phyloP scores from a whole-genome alignment of 2,329 filamentous ascomycete genomes.

The Aspergillaceae sp. region DNA sequence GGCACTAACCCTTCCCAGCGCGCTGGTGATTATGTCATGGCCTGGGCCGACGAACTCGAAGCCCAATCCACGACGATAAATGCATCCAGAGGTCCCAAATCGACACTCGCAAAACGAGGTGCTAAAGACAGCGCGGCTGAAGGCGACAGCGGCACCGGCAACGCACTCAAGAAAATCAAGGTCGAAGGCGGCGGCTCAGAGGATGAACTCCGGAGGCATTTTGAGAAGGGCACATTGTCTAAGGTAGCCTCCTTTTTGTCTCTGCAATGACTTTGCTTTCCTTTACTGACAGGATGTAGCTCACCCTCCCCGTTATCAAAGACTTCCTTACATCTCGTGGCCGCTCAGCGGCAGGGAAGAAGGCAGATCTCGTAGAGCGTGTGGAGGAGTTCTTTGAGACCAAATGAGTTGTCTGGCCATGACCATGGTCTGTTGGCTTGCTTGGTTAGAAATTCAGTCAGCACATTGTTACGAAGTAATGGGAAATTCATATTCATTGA shows the following conservation, averaged over 20 bases:
- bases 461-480: too few relatives aligned
- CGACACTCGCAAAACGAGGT: constrained; percentile 42
- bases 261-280: background rate
- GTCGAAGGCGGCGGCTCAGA: constrained; percentile 24
- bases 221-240: constrained; percentile 35
- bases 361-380: constrained; percentile 43
- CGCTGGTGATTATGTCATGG: constrained; percentile 66
- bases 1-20: constrained; percentile 37
- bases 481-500: too few relatives aligned
- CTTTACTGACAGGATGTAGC: constrained; percentile 14
- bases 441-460: too few relatives aligned
- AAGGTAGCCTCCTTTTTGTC: constrained; percentile 21
- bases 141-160: constrained; percentile 17
- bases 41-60: constrained; percentile 65
- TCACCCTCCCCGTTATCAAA: constrained; percentile 41
- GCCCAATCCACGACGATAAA: constrained; percentile 44
- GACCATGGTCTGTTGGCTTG: too few relatives aligned
- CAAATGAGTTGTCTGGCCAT: constrained; percentile 14
- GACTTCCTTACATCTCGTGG: constrained; percentile 39
- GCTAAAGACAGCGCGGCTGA: constrained; percentile 18
- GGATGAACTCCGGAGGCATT: constrained; percentile 34
- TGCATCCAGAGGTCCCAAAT: constrained; percentile 30
- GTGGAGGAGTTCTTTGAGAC: constrained; percentile 42
- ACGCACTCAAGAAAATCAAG: constrained; percentile 40
- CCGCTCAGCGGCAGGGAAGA: constrained; percentile 38